Percentiles rank a stretch among this genome's conserved stretches.
These are phyloP conservation scores for Aspergillus brasiliensis DNA, from an alignment of 2,329 filamentous ascomycete genomes.

Conservation along the genomic window DNA sequence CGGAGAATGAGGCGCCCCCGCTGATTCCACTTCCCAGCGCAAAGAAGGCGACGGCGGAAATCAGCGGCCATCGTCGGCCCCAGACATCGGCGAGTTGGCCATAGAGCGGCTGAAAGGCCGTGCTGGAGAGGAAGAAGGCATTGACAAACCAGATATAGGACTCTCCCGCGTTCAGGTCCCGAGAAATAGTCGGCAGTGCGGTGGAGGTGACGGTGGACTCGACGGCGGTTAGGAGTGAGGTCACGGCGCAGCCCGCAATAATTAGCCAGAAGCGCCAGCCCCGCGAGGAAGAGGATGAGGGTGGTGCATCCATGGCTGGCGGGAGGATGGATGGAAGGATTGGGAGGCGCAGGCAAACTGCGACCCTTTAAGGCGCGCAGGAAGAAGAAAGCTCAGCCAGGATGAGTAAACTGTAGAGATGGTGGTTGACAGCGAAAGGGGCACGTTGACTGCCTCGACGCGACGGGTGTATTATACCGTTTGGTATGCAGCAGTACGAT, in stretches of 20 bases:
- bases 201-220: slow-evolving; percentile 45
- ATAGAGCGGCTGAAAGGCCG: slow-evolving; percentile 49
- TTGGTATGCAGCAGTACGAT: too few relatives aligned
- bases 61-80: slow-evolving; percentile 48
- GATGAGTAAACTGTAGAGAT: too few relatives aligned
- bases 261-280: slow-evolving; percentile 26
- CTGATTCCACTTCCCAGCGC: slow-evolving; percentile 56
- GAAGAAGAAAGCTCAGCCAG: too few relatives aligned
- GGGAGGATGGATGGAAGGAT: not conserved
- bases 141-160: slow-evolving; percentile 41
- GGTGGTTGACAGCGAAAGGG: too few relatives aligned
- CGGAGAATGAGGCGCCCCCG: slow-evolving; percentile 48
- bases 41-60: slow-evolving; percentile 50
- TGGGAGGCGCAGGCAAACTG: not conserved
- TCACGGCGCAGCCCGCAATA: slow-evolving; percentile 27
- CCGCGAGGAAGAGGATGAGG: not conserved
- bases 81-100: slow-evolving; percentile 56
- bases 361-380: too few relatives aligned
- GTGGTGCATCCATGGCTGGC: too few relatives aligned
- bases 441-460: too few relatives aligned
- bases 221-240: slow-evolving; percentile 35
- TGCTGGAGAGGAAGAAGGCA: not conserved
- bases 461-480: too few relatives aligned
- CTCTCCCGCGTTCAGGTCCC: slow-evolving; percentile 32
- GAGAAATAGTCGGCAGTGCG: slow-evolving; percentile 43